Conservation (phyloP, 2,329 filamentous ascomycete species). For the Ambrosiella beaveri region DNA sequence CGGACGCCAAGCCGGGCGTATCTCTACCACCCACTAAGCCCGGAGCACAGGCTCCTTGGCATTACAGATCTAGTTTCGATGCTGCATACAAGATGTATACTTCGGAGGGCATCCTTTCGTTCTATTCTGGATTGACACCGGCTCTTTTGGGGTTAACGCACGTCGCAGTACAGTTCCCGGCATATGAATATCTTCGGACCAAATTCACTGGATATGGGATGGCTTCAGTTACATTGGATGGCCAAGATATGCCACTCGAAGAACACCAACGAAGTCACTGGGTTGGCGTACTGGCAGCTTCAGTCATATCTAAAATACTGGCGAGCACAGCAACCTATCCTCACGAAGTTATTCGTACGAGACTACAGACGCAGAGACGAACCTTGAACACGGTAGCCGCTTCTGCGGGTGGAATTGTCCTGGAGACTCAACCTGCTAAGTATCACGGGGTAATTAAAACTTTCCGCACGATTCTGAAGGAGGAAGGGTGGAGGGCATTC, state of each 20-base stretch:
- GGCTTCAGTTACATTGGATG: slow-evolving; percentile 44
- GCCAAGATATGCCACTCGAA: slow-evolving; percentile 14
- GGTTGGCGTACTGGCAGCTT: slow-evolving; percentile 70
- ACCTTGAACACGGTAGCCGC: slow-evolving; percentile 34
- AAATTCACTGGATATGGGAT: slow-evolving; percentile 80
- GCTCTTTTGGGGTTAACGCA: slow-evolving; percentile 84
- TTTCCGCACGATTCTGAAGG: slow-evolving; percentile 64
- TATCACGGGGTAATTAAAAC: slow-evolving; percentile 73
- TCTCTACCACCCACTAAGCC: slow-evolving; percentile 33
- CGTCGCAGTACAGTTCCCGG: slow-evolving; percentile 90
- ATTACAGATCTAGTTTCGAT: slow-evolving; percentile 78
- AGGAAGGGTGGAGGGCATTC: slow-evolving; percentile 93
- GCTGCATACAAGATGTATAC: slow-evolving; percentile 92
- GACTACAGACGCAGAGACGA: slow-evolving; percentile 82
- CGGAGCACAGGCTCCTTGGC: slow-evolving; percentile 56
- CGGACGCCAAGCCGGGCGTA: slow-evolving; percentile 21
- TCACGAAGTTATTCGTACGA: slow-evolving; percentile 86
- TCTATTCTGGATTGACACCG: slow-evolving; percentile 88
- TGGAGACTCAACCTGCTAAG: slow-evolving; percentile 23
- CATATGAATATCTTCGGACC: slow-evolving; percentile 86
- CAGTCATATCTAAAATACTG: slow-evolving; percentile 83
- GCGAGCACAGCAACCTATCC: slow-evolving; percentile 93
- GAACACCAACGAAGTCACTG: slow-evolving; percentile 36
- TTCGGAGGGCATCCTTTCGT: slow-evolving; percentile 72
- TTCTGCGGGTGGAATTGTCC: slow-evolving; percentile 22